Base-by-base conservation (phyloP, 768 basidiomycete species). In the Candolleomyces aberdarensis region DNA sequence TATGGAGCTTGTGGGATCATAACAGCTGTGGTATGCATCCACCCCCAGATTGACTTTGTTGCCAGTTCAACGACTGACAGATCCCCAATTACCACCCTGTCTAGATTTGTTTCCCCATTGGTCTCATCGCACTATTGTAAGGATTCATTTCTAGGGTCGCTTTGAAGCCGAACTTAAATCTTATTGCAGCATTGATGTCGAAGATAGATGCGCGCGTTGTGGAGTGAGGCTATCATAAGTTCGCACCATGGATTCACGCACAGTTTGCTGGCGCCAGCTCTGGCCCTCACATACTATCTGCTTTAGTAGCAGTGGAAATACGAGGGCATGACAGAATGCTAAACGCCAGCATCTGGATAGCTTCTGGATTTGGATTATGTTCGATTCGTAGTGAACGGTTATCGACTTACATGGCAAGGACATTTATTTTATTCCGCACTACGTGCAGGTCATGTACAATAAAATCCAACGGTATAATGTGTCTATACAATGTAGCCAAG, bases 1-100 rank as follows among this genome's bases (percentile, higher is more conserved):
- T 73, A 67, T 39, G 72, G 72, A 43, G 58, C 68, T 5, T 70
- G 69, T 60, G 72, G 72, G 11, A 71, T 73, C n/a, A 65, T 73
- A 43, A 61, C 66, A 32, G 70, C 71, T 43, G 65, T 73, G 43
- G 64, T 73, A 58, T 61, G 64, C 56, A 46, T 31, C 26, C 32
- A 11, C 26, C 39, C 44, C n/a, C 20, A 14, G 11, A 6, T 20
- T 11, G 36, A 36, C 6, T 36, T 7, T 36, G 36, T 36, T 36
- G 36, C 36, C 11, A 8, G 36, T 41, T 15, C 52, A n/a, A 8
- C 7, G n/a, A 29, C 32, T 11, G 54, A 56, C 52, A 14, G 32
- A 32, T 14, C 41, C 59, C 41, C 26, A 26, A 26, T 57, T 49
- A 15, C 48, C 17, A n/a, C n/a, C 15, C 6, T 44, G 1, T 46